Evolutionary conservation across 2,329 filamentous ascomycete genomes (phyloP), one percentile per base, ranked within the genome.

Genomic region (Aspergillus sp.): DNA sequence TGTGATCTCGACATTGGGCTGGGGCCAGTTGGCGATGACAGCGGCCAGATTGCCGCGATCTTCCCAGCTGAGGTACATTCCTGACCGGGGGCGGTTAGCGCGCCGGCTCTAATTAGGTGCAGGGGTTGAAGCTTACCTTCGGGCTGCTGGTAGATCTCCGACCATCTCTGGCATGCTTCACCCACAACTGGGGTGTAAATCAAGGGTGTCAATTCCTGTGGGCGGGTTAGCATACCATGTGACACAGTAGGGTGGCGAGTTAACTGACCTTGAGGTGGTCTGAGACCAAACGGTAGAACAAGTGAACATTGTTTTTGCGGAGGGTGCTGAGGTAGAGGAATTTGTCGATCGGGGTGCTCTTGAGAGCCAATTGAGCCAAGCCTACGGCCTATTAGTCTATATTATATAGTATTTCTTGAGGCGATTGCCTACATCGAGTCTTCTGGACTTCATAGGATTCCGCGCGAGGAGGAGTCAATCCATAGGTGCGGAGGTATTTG

Each of bases 121-220:
- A 42, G 41, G 45, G 41, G 34, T 33, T 44, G 33, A 40, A 40
- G 30, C 33, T n/a, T 51, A 74, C 86, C 90, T 76, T 97, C 93
- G 19, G 93, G 90, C 56, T 90, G 86, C 48, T 90, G 94, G 76
- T 95, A 97, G 58, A 97, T 82, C 59, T 91, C 89, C 33, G 90
- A 95, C 81, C 95, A 98, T 71, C 91, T 86, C 65, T 95, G 77
- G 74, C 93, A 98, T 54, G 95, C 93, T 66, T 97, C 91, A 60
- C 93, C 93, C 59, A 98, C 72, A 27, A 72, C 70, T 5, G 72
- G 72, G 37, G 72, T 75, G 53, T 75, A 75, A 50, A 75, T 74
- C 46, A 75, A 57, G 39, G 72, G 72, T 11, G 72, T 73, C 52
- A 74, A 56, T 54, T 74, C 72, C 60, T 71, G 56, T 45, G 54